Evolutionary conservation across 306 rosid species (phyloP).

Genomic region (Citrullus colocynthis): DNA sequence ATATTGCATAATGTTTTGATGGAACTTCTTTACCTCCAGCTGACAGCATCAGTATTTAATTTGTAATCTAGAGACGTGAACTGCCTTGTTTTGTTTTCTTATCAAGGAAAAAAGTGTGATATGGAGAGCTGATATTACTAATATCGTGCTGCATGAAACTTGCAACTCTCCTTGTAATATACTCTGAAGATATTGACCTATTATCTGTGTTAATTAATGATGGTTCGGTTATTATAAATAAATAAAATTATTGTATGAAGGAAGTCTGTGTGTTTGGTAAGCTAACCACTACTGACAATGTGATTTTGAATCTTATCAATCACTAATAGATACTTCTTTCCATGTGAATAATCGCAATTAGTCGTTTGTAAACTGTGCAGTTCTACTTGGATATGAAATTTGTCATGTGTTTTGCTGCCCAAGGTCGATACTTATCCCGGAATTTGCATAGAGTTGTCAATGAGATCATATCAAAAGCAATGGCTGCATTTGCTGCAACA

Average conservation of each 20-base stretch:
- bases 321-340: background rate
- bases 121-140: background rate
- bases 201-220: background rate
- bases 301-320: background rate
- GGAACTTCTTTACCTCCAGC: background rate
- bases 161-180: background rate
- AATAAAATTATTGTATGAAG: background rate
- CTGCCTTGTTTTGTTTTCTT: background rate
- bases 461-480: constrained; percentile 87
- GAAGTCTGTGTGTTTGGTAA: background rate
- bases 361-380: constrained; percentile 38
- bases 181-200: background rate
- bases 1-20: background rate
- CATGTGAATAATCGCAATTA: background rate
- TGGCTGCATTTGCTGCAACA: constrained; percentile 75
- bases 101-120: background rate
- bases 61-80: background rate
- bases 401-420: constrained; percentile 84
- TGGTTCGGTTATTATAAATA: background rate
- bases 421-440: constrained; percentile 81
- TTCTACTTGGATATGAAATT: constrained; percentile 98
- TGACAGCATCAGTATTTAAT: background rate
- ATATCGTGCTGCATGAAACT: background rate
- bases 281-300: background rate
- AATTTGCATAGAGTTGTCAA: constrained; percentile 67